Conservation (phyloP, 2,329 filamentous ascomycete species). For the Diplodia scrobiculata region DNA sequence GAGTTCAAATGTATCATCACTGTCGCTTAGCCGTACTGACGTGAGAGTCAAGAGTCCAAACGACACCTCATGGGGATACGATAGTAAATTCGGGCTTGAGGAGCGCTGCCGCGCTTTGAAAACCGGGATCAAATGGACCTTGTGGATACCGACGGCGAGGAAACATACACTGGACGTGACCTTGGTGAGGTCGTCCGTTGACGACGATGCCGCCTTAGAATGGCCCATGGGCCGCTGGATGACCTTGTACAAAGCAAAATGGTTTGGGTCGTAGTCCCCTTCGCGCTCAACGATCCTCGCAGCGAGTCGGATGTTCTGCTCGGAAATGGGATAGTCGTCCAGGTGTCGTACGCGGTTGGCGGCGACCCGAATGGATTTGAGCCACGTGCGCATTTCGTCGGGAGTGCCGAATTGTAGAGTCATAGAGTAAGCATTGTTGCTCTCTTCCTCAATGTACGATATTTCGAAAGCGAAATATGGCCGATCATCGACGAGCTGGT, state of each 20-base stretch:
- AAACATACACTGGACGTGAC: conserved; percentile 66
- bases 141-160: conserved; percentile 68
- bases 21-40: conserved; percentile 60
- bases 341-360: conserved; percentile 58
- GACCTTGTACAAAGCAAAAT: conserved; percentile 69
- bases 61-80: conserved; percentile 56
- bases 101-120: conserved; percentile 59
- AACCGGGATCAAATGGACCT: conserved; percentile 68
- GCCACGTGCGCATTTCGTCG: conserved; percentile 67
- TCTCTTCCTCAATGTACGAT: conserved; percentile 67
- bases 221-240: conserved; percentile 64
- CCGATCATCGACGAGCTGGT: conserved; percentile 67
- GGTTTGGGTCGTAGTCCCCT: conserved; percentile 67
- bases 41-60: conserved; percentile 66
- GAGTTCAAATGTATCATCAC: conserved; percentile 68
- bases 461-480: conserved; percentile 69
- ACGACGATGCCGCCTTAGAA: conserved; percentile 59
- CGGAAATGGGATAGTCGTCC: conserved; percentile 58
- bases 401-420: conserved; percentile 66
- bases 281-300: conserved; percentile 65
- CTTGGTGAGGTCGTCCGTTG: conserved; percentile 68
- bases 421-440: conserved; percentile 62
- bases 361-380: conserved; percentile 62
- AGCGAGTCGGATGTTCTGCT: conserved; percentile 63
- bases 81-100: conserved; percentile 57